phyloP scores from a whole-genome alignment of 306 rosid species.

The Crotalaria pallida region DNA sequence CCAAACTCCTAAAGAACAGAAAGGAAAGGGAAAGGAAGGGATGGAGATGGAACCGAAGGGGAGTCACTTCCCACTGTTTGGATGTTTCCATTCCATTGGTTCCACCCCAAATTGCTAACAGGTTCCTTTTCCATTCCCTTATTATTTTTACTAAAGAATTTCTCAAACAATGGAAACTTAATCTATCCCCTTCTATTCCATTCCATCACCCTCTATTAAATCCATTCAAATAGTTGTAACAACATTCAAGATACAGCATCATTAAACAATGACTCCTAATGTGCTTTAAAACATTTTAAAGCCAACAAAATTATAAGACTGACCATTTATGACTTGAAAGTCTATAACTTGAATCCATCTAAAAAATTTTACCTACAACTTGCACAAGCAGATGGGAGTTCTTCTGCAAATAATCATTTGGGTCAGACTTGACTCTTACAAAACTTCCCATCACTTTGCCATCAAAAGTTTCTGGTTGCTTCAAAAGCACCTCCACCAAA shows the following conservation, averaged over 20 bases:
- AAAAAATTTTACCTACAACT: constrained; percentile 51
- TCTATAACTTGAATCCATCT: background rate
- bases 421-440: constrained; percentile 60
- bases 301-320: background rate
- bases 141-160: no score
- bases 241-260: background rate
- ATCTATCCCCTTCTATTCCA: no score
- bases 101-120: background rate
- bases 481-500: constrained; percentile 54
- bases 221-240: background rate
- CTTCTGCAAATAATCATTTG: constrained; percentile 58
- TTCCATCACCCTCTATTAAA: no score
- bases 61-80: no score
- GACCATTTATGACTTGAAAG: background rate
- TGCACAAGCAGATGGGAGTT: constrained; percentile 58
- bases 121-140: background rate
- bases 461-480: constrained; percentile 45
- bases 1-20: no score
- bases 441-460: constrained; percentile 63
- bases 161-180: no score
- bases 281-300: constrained; percentile 5
- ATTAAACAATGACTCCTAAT: background rate
- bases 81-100: no score
- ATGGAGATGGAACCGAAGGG: no score
- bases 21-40: background rate